phyloP scores from a whole-genome alignment of 352 stramenopile species.

The Phytophthora pinifolia region DNA sequence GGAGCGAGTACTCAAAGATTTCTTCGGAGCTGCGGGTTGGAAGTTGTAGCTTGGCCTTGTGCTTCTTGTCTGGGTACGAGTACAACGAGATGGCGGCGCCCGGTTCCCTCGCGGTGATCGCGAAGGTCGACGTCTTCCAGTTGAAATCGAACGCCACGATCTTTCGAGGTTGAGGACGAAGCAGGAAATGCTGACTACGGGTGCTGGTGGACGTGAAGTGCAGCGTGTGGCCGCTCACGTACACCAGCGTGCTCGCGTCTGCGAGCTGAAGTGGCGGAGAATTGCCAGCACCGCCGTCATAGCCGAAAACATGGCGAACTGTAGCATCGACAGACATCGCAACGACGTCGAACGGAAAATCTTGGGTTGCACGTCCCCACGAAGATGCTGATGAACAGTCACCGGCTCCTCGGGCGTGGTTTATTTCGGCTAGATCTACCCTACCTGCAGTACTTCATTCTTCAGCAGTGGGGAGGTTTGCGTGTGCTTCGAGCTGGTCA shows the following conservation, averaged over 20 bases:
- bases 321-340: constrained; percentile 57
- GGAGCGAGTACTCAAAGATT: constrained; percentile 59
- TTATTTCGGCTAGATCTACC: not conserved
- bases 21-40: constrained; percentile 14
- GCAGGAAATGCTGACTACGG: constrained; percentile 64
- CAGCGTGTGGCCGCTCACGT: constrained; percentile 59
- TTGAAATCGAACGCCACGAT: constrained; percentile 71
- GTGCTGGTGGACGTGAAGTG: constrained; percentile 69
- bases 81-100: constrained; percentile 62
- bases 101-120: constrained; percentile 52
- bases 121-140: constrained; percentile 55
- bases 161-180: constrained; percentile 49
- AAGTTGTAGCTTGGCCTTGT: constrained; percentile 46
- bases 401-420: constrained; percentile 5
- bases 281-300: constrained; percentile 33
- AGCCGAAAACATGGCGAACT: constrained; percentile 66
- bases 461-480: not conserved
- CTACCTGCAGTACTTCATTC: not conserved
- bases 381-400: constrained; percentile 17
- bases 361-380: constrained; percentile 13
- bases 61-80: constrained; percentile 80
- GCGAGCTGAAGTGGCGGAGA: constrained; percentile 50
- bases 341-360: constrained; percentile 2
- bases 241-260: constrained; percentile 70
- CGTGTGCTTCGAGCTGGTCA: constrained; percentile 15